Evolutionary conservation across 75 land plant genomes (phyloP), one percentile per base, ranked within the genome.

Genomic region (Cryptomeria japonica): DNA sequence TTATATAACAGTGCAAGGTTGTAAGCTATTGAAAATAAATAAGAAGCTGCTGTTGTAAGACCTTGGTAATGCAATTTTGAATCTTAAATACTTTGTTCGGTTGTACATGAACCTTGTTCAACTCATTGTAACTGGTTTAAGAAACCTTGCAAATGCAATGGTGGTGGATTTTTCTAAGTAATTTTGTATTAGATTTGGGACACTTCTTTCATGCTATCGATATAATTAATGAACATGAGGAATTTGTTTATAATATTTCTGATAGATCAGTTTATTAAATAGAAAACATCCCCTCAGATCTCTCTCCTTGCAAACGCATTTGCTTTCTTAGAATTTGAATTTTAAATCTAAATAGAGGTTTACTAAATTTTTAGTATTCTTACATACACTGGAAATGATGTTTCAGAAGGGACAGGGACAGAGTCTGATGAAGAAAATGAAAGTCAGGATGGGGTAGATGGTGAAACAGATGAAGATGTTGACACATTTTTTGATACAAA

Each of bases 381-480:
- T 72, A 55, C 49, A 31, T 47, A 89, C 93, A 94, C 93, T 93
- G 88, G 91, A 94, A 90, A 91, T 86, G 87, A 89, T 77, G 44
- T 94, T 86, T 91, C 96, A 85, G 99, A 93, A 88, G 99, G 96
- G 12, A 97, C 93, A 92, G 97, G 87, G 84, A 91, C 92, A 86
- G 99, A 97, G 56, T 96, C 99, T 49, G 99, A 96, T 92, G 97
- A 90, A 46, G 97, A 97, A 77, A 93, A 93, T 87, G 96, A 90
- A 56, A 97, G 97, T 85, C 95, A 89, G 87, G 94, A 92, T 75
- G 95, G 94, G 14, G 93, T 31, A 6, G 99, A 96, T 91, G 93
- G 88, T 83, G 99, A 97, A 86, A 92, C 95, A 47, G 97, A 96
- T 90, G 97, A 97, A 72, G 97, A 97, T 68, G 94, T 95, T 91